A percentile compares a stretch with the other conserved stretches of the same genome.
phyloP scores from a whole-genome alignment of 768 basidiomycete genomes.

The Hemileccinum rubropunctum region DNA sequence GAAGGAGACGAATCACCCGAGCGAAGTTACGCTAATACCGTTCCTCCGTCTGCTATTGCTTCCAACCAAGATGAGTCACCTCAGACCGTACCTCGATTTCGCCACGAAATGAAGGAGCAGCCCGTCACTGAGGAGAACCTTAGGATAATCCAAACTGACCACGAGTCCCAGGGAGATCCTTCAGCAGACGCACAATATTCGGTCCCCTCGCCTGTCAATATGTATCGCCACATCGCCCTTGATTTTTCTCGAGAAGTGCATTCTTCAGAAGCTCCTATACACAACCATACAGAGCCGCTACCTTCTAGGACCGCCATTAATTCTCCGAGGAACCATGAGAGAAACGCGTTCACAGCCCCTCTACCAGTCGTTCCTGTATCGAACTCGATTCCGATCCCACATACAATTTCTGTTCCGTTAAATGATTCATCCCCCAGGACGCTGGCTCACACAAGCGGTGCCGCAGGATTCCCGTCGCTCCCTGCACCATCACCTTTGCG shows the following conservation, averaged over 20 bases:
- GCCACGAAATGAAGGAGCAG: not conserved
- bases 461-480: conserved; percentile 55
- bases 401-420: conserved; percentile 34
- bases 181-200: conserved; percentile 16
- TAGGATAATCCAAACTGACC: not conserved
- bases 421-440: conserved; percentile 31
- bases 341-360: conserved; percentile 24
- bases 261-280: not conserved
- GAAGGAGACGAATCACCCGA: conserved; percentile 68
- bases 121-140: not conserved
- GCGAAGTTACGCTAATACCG: conserved; percentile 16
- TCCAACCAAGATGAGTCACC: not conserved
- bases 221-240: conserved; percentile 39
- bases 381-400: conserved; percentile 2
- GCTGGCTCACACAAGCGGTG: conserved; percentile 38
- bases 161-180: conserved; percentile 5
- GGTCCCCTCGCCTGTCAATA: conserved; percentile 31
- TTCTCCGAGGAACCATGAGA: conserved; percentile 8
- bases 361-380: conserved; percentile 16
- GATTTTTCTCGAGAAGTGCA: conserved; percentile 31
- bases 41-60: conserved; percentile 1
- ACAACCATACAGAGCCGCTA: conserved; percentile 19
- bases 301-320: conserved; percentile 7
- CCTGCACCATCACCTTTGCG: conserved; percentile 68
- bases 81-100: not conserved